phyloP scores from a whole-genome alignment of 1,139 yeast species.

The Saccharomyces hybrid region DNA sequence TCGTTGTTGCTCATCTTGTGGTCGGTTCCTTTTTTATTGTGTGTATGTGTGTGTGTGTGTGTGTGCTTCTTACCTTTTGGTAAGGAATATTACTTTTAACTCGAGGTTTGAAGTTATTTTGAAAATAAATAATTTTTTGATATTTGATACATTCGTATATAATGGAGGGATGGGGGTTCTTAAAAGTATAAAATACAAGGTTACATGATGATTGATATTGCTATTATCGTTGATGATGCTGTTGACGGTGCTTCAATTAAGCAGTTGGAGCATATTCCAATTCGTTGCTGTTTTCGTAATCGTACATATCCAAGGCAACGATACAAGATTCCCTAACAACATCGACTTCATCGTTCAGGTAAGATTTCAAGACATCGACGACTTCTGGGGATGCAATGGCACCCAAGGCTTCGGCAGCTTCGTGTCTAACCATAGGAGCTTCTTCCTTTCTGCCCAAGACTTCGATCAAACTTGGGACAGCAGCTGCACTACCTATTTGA shows the following conservation, averaged over 20 bases:
- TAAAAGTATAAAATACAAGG: not conserved
- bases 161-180: not conserved
- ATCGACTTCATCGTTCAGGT: constrained; percentile 70
- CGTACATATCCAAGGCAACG: constrained; percentile 97
- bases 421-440: constrained; percentile 99
- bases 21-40: not conserved
- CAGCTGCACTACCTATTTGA: constrained; percentile 87
- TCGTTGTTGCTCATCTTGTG: constrained; percentile 4
- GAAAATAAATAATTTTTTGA: not conserved
- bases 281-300: constrained; percentile 81
- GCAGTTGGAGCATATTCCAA: constrained; percentile 58
- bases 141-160: not conserved
- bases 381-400: constrained; percentile 96
- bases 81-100: too few relatives aligned
- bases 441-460: constrained; percentile 69
- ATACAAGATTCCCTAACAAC: constrained; percentile 95
- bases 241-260: constrained; percentile 21
- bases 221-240: not conserved
- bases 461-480: constrained; percentile 80
- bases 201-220: not conserved
- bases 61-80: not conserved
- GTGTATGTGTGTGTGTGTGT: not conserved
- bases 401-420: constrained; percentile 98
- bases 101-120: constrained; percentile 13
- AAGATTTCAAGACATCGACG: constrained; percentile 72